A percentile compares a stretch with the other conserved stretches of the same genome.
phyloP scores from a whole-genome alignment of 208 protist genomes.

The Acanthamoeba healyi region DNA sequence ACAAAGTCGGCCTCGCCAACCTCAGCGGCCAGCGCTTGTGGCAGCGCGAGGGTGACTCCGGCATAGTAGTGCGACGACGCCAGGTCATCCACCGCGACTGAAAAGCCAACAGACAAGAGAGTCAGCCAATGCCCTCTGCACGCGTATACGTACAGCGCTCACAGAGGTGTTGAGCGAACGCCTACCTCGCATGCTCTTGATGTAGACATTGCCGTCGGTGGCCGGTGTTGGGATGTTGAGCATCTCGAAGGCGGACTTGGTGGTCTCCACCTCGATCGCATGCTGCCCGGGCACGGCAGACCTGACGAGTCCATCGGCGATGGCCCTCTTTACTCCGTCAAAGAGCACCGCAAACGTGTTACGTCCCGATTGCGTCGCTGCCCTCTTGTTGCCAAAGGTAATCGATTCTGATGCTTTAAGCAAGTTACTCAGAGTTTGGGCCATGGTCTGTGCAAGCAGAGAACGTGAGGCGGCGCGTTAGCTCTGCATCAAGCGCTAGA shows the following conservation, averaged over 20 bases:
- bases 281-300: conserved; percentile 1
- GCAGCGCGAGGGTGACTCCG: neutral
- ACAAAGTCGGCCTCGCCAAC: neutral
- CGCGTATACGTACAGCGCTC: no score
- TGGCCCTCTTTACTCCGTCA: neutral
- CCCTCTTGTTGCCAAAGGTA: neutral
- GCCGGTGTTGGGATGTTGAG: conserved; percentile 26
- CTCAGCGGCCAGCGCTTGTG: neutral
- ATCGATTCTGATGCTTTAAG: neutral
- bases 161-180: neutral
- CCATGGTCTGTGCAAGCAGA: neutral
- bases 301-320: neutral
- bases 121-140: no score
- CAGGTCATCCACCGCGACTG: neutral
- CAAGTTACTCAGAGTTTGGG: conserved; percentile 17
- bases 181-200: neutral
- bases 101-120: no score
- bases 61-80: conserved; percentile 13
- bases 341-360: neutral
- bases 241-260: neutral
- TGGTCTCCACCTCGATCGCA: conserved; percentile 18
- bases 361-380: neutral
- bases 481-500: no score
- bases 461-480: neutral
- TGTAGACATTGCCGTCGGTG: conserved; percentile 2